These are phyloP conservation scores for Phylloboletellus chloephorus DNA, from an alignment of 1,284 basidiomycete genomes.

Conservation along the genomic window DNA sequence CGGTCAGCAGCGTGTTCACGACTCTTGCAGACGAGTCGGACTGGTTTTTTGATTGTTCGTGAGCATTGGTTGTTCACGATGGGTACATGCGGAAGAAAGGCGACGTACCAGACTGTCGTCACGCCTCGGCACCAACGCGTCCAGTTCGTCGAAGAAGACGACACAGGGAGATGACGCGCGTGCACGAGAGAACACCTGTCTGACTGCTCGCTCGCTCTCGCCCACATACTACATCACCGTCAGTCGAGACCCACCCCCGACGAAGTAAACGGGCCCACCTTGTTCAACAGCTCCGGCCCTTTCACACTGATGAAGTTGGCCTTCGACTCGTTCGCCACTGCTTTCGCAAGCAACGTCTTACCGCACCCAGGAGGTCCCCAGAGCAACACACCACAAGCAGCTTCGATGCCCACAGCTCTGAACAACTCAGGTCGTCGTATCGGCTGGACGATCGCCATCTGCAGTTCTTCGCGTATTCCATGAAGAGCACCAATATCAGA, in stretches of 20 bases:
- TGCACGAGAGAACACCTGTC: slow-evolving; percentile 89
- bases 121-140: slow-evolving; percentile 90
- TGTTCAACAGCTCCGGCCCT: slow-evolving; percentile 94
- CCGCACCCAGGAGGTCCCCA: slow-evolving; percentile 99
- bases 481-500: slow-evolving; percentile 91
- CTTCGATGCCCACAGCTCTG: slow-evolving; percentile 77
- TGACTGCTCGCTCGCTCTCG: slow-evolving; percentile 91
- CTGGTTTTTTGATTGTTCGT: slow-evolving; percentile 34
- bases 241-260: background rate
- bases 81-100: background rate
- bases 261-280: slow-evolving; percentile 47
- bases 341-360: slow-evolving; percentile 93
- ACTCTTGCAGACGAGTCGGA: slow-evolving; percentile 96
- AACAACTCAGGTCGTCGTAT: slow-evolving; percentile 90
- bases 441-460: slow-evolving; percentile 97
- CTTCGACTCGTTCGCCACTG: slow-evolving; percentile 89
- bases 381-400: slow-evolving; percentile 87
- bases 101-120: slow-evolving; percentile 80
- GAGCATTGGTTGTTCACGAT: background rate
- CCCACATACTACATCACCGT: slow-evolving; percentile 76
- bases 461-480: slow-evolving; percentile 81
- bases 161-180: slow-evolving; percentile 86
- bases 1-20: slow-evolving; percentile 95
- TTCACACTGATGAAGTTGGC: slow-evolving; percentile 98
- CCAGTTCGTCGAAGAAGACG: slow-evolving; percentile 95